A percentile compares a stretch with the other conserved stretches of the same genome.
phyloP scores from a whole-genome alignment of 169 alveolate genomes.

The Plasmodium billcollinsi region DNA sequence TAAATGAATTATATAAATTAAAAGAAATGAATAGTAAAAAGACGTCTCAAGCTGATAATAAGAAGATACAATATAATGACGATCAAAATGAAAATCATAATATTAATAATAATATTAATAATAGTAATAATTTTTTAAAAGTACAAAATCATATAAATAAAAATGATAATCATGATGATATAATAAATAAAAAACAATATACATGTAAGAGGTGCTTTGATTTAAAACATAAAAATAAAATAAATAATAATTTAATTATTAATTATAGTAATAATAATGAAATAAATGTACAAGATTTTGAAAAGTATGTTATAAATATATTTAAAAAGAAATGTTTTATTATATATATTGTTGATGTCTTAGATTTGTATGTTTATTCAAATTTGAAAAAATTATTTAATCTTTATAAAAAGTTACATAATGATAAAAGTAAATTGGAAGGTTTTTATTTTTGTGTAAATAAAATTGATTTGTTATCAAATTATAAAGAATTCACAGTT shows the following conservation, averaged over 20 bases:
- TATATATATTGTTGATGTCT: constrained; percentile 72
- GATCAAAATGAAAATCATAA: not conserved
- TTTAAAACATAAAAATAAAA: constrained; percentile 60
- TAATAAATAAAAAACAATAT: constrained; percentile 11
- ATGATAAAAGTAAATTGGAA: constrained; percentile 54
- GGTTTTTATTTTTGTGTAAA: constrained; percentile 76
- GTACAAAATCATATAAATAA: too few species aligned
- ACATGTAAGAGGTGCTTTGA: constrained; percentile 67
- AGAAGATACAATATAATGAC: not conserved
- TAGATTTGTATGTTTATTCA: constrained; percentile 70
- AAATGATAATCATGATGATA: not conserved
- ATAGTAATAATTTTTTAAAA: not conserved
- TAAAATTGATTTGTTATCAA: constrained; percentile 48
- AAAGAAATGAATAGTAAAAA: not conserved
- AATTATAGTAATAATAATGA: constrained; percentile 70
- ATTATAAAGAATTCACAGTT: constrained; percentile 60
- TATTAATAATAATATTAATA: not conserved
- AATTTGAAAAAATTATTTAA: constrained; percentile 54
- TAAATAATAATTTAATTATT: constrained; percentile 40
- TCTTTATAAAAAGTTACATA: constrained; percentile 38
- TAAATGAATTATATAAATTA: not conserved
- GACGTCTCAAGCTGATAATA: not conserved
- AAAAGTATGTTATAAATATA: constrained; percentile 76
- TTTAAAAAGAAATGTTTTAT: constrained; percentile 67
- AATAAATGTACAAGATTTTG: constrained; percentile 75